These are phyloP conservation scores for Populus ilicifolia DNA, from an alignment of 345 rosid genomes.

Conservation along the genomic window DNA sequence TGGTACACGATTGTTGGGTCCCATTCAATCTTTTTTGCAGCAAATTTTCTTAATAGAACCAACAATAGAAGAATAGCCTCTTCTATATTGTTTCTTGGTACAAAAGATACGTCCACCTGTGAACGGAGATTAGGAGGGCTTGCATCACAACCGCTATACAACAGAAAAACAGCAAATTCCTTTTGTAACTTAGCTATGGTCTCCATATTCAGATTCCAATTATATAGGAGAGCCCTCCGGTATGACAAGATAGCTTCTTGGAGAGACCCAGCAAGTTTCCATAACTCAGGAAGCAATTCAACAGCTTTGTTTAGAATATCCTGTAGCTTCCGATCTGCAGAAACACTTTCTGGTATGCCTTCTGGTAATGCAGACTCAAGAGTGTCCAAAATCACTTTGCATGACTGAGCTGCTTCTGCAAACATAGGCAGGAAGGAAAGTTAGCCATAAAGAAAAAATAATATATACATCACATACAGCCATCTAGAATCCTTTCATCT, in stretches of 20 bases:
- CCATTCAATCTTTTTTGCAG: slow-evolving; percentile 57
- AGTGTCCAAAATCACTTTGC: slow-evolving; percentile 71
- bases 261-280: slow-evolving; percentile 59
- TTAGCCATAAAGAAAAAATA: background rate
- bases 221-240: slow-evolving; percentile 61
- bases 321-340: slow-evolving; percentile 62
- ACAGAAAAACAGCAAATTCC: slow-evolving; percentile 64
- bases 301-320: slow-evolving; percentile 68
- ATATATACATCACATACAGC: background rate
- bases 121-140: slow-evolving; percentile 73
- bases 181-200: slow-evolving; percentile 63
- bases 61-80: slow-evolving; percentile 77
- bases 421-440: background rate
- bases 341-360: slow-evolving; percentile 60
- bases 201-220: slow-evolving; percentile 63
- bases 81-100: slow-evolving; percentile 72
- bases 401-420: slow-evolving; percentile 89
- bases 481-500: background rate
- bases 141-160: slow-evolving; percentile 75
- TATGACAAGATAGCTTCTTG: slow-evolving; percentile 63
- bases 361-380: slow-evolving; percentile 69
- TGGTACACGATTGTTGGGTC: slow-evolving; percentile 78
- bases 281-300: slow-evolving; percentile 81
- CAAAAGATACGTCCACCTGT: slow-evolving; percentile 62
- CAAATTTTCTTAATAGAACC: slow-evolving; percentile 60